Evolutionary conservation across 2,329 filamentous ascomycete genomes (phyloP).

Genomic region (Aspergillus tubingensis): DNA sequence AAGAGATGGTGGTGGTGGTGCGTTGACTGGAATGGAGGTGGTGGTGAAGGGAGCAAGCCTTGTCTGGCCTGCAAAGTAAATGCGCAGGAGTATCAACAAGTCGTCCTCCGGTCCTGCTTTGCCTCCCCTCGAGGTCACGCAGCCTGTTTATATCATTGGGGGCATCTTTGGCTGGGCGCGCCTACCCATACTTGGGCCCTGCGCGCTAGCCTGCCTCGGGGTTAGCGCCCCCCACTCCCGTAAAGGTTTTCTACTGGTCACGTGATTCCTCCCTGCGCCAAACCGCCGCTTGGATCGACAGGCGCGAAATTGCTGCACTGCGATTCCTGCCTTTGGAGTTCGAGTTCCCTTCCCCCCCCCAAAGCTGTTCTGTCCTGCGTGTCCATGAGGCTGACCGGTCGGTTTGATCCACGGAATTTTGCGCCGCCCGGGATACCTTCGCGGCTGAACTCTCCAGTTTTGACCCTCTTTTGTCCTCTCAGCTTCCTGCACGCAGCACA

Average conservation of each 20-base stretch:
- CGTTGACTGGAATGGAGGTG: conserved; percentile 7
- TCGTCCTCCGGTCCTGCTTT: conserved; percentile 14
- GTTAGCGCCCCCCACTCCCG: conserved; percentile 29
- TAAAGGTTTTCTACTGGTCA: conserved; percentile 32
- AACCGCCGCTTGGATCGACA: conserved; percentile 11
- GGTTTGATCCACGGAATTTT: neutral
- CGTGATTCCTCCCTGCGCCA: conserved; percentile 24
- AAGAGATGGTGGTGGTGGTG: conserved; percentile 15
- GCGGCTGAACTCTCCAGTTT: neutral
- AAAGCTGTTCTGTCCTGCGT: neutral
- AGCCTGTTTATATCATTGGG: conserved; percentile 52
- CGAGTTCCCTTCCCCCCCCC: no score
- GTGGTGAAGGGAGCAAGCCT: neutral
- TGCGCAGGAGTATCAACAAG: conserved; percentile 19
- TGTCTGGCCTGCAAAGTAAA: conserved; percentile 1
- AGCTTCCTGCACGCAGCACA: no score
- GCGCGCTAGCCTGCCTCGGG: conserved; percentile 31
- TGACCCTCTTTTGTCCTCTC: no score
- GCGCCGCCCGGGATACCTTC: neutral
- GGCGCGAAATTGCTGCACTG: conserved; percentile 14
- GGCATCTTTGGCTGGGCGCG: conserved; percentile 41
- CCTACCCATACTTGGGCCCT: conserved; percentile 43
- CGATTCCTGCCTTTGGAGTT: neutral
- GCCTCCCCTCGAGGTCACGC: conserved; percentile 44
- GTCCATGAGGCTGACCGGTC: neutral